A percentile compares a stretch with the other conserved stretches of the same genome.
Conservation (phyloP, 306 rosid species). For the Pachyrhizus erosus region DNA sequence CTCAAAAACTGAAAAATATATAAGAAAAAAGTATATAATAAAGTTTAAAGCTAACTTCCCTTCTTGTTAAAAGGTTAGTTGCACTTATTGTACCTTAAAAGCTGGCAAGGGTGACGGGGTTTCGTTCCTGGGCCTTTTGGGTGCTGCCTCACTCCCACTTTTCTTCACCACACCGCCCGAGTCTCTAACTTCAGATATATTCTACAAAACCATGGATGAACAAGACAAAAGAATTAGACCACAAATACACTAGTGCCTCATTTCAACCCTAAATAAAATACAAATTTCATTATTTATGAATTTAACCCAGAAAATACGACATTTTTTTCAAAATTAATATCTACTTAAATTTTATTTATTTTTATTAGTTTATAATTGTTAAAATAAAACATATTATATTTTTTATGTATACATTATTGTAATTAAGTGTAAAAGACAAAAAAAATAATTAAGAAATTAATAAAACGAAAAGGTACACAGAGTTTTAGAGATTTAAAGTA, state of each 20-base stretch:
- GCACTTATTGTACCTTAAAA: conserved; percentile 74
- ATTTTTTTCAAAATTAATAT: neutral
- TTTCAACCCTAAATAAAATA: neutral
- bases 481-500: neutral
- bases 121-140: conserved; percentile 87
- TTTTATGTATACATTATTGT: neutral
- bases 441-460: neutral
- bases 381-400: neutral
- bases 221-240: neutral
- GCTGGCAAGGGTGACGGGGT: conserved; percentile 85
- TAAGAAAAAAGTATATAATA: neutral
- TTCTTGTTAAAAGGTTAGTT: conserved; percentile 35
- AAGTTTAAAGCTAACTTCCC: conserved; percentile 27
- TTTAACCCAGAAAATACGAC: conserved; percentile 4
- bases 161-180: conserved; percentile 65
- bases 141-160: conserved; percentile 67
- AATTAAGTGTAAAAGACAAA: neutral
- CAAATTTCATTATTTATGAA: neutral
- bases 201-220: conserved; percentile 56
- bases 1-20: neutral
- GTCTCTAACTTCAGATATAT: conserved; percentile 67
- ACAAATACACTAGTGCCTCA: neutral
- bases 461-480: neutral
- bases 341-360: neutral
- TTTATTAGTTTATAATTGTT: no score